Evolutionary conservation across 495 filamentous ascomycete species (phyloP), one percentile per base, ranked within the genome.

Genomic region (Pyrenula massariospora): DNA sequence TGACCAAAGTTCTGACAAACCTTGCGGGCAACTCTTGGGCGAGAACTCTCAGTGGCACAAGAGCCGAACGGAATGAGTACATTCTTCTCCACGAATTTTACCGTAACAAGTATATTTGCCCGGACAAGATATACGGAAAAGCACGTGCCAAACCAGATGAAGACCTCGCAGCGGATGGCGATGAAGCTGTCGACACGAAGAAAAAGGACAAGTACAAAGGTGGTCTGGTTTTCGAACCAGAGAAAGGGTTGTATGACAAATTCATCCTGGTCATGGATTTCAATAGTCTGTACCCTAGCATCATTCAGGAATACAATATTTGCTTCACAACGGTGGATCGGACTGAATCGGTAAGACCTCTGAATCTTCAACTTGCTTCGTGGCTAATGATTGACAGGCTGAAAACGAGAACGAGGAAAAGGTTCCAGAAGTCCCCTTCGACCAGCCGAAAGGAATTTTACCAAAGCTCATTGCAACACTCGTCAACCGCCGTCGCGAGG

Each of bases 121-220:
- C 93, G 0, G 94, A 98, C 68, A 98, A 98, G 65, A 73, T 86
- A 63, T 76, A 76, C 63, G 81, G 85, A 69, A 82, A 86, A 71
- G 77, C 79, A 22, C 84, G 87, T 54, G 73, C 76, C 2, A 89
- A 87, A 60, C 73, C 72, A 12, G 82, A 86, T 59, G 82, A 84
- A 50, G 85, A 84, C 25, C 76, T 80, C 50, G 75, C 77, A 22
- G 72, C 74, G 20, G 83, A 82, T 21, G 86, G 88, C 22, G 89
- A 85, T 1, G 85, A 86, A 24, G 79, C 69, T 23, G 80, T 73
- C 1, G 87, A 88, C 63, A 75, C 69, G 47, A 93, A 90, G 72
- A 98, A 96, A 78, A 98, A 96, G 67, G 93, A 98, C 68, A 98
- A 97, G 68, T 98, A 86, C 73, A 96, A 98, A 71, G 93, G 93